Percentiles rank a stretch among this genome's conserved stretches.
phyloP scores from a whole-genome alignment of 148 eudicot genomes.

The Chenopodium formosanum region DNA sequence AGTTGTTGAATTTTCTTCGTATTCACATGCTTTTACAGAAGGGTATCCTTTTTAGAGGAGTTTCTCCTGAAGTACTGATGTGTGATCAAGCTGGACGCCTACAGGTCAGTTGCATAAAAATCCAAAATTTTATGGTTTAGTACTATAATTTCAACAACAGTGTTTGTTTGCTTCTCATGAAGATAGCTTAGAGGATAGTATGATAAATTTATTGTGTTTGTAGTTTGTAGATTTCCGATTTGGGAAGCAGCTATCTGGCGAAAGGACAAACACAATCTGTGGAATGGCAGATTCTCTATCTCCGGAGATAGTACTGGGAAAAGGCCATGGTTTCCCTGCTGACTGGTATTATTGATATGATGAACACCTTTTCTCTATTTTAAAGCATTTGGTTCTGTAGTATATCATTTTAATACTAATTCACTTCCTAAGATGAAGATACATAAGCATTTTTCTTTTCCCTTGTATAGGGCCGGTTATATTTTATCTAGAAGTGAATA shows the following conservation, averaged over 20 bases:
- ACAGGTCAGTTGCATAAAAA: conserved; percentile 50
- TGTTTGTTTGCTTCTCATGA: background rate
- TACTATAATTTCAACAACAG: background rate
- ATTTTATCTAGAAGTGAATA: background rate
- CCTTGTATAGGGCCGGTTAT: background rate
- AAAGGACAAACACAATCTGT: conserved; percentile 84
- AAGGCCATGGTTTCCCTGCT: conserved; percentile 82
- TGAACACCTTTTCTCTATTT: background rate
- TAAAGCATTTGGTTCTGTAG: background rate
- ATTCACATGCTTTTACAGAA: conserved; percentile 45
- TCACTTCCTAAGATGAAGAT: background rate
- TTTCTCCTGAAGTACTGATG: conserved; percentile 85
- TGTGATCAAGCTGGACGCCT: conserved; percentile 75
- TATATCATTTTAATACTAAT: background rate
- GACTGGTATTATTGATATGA: conserved; percentile 65
- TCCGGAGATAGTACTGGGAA: conserved; percentile 95
- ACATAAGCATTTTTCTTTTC: background rate
- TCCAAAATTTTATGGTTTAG: background rate
- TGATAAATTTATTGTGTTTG: conserved; percentile 20
- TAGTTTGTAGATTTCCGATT: conserved; percentile 95
- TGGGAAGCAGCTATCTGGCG: conserved; percentile 71
- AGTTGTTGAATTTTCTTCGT: conserved; percentile 10
- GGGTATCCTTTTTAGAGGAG: conserved; percentile 82
- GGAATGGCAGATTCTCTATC: conserved; percentile 90
- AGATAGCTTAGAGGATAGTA: background rate